Conservation (phyloP, 495 filamentous ascomycete genomes). For the Penicillium psychrofluorescens region DNA sequence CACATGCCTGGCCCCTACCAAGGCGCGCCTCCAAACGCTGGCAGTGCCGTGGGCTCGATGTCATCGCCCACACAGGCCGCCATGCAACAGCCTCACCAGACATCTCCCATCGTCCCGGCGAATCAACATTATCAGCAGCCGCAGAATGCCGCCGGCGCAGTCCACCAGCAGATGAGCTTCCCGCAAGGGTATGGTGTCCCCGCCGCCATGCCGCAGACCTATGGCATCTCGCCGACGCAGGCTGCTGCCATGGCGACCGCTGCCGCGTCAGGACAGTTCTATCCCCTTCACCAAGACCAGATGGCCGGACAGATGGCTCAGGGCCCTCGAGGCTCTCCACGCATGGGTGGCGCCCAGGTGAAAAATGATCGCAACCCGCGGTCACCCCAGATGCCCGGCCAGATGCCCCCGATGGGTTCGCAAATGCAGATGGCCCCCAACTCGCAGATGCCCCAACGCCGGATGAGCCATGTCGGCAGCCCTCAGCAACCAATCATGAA, state of each 20-base stretch:
- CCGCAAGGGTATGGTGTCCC: conserved; percentile 44
- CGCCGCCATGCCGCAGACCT: conserved; percentile 39
- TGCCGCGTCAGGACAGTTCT: conserved; percentile 46
- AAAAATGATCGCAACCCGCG: conserved; percentile 46
- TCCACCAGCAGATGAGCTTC: conserved; percentile 47
- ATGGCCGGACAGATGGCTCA: conserved; percentile 42
- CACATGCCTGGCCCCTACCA: conserved; percentile 45
- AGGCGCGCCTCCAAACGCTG: conserved; percentile 37
- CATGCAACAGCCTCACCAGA: conserved; percentile 45
- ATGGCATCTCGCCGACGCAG: conserved; percentile 46
- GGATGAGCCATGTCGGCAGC: conserved; percentile 46
- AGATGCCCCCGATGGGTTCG: conserved; percentile 44
- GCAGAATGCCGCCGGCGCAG: conserved; percentile 37
- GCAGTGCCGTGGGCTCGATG: conserved; percentile 40
- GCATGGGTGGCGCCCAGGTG: conserved; percentile 42
- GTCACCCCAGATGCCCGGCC: conserved; percentile 43
- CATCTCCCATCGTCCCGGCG: conserved; percentile 47
- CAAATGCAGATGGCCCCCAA: conserved; percentile 41
- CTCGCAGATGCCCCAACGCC: conserved; percentile 38
- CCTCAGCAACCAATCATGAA: conserved; percentile 44
- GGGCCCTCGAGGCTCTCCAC: conserved; percentile 42
- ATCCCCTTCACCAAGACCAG: conserved; percentile 40
- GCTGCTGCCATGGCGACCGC: conserved; percentile 52
- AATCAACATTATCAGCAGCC: conserved; percentile 44
- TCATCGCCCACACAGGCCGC: conserved; percentile 45